Evolutionary conservation across 257 asterid species (phyloP).

Genomic region (Leonotis leonurus): DNA sequence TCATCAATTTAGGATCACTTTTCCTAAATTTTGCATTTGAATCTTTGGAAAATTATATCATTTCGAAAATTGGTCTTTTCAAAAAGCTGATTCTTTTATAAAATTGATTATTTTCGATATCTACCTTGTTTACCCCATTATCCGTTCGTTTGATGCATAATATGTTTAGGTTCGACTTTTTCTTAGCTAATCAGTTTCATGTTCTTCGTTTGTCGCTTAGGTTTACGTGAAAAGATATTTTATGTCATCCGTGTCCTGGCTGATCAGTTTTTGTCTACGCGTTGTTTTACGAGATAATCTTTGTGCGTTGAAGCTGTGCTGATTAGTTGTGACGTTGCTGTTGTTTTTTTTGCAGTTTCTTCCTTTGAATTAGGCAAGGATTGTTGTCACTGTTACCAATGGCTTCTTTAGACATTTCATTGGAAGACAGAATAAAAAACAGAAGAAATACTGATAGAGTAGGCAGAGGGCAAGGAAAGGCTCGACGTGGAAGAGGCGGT

Average conservation of each 20-base stretch:
- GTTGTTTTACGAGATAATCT: neutral
- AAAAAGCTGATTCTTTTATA: no score
- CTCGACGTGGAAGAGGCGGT: slow-evolving; percentile 76
- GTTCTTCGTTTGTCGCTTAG: neutral
- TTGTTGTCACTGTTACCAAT: slow-evolving; percentile 22
- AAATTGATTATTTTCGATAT: neutral
- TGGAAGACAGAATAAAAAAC: slow-evolving; percentile 86
- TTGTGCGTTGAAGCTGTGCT: neutral
- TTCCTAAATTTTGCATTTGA: neutral
- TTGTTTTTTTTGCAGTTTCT: slow-evolving; percentile 14
- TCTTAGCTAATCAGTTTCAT: neutral
- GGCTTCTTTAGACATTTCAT: slow-evolving; percentile 81
- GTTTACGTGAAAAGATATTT: neutral
- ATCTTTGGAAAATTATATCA: no score
- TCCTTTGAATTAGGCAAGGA: neutral
- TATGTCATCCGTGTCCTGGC: neutral
- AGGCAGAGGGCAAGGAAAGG: slow-evolving; percentile 67
- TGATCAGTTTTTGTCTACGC: neutral
- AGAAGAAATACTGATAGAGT: slow-evolving; percentile 48
- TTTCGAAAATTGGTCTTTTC: no score
- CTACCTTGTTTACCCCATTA: neutral
- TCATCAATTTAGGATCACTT: neutral
- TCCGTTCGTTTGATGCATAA: neutral
- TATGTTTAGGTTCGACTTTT: neutral
- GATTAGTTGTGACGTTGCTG: neutral